Percentiles rank a stretch among this genome's conserved stretches.
phyloP scores from a whole-genome alignment of 2,329 filamentous ascomycete species.

The Tetracladium maxilliforme region DNA sequence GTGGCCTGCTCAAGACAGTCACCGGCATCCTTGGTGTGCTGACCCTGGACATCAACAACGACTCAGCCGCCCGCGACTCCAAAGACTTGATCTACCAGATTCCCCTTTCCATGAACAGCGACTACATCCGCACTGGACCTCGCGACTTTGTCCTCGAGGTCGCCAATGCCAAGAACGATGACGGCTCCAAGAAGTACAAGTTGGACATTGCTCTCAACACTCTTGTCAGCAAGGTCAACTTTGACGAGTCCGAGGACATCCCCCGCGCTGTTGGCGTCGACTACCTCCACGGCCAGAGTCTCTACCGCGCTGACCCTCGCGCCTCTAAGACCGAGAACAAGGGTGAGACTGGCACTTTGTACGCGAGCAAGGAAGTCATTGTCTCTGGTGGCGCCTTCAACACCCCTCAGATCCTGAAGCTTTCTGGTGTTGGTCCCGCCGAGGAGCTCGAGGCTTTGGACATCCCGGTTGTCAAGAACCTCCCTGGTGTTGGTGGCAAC shows the following conservation, averaged over 20 bases:
- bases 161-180: slow-evolving; percentile 6
- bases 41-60: slow-evolving; percentile 1
- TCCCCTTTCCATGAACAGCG: slow-evolving; percentile 8
- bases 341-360: slow-evolving; percentile 13
- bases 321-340: slow-evolving; percentile 9
- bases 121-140: slow-evolving; percentile 7
- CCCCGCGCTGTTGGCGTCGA: slow-evolving; percentile 25
- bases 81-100: slow-evolving; percentile 9
- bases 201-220: slow-evolving; percentile 8
- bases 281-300: slow-evolving; percentile 21
- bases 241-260: slow-evolving; percentile 13
- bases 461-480: slow-evolving; percentile 36
- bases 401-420: slow-evolving; percentile 28
- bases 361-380: slow-evolving; percentile 28
- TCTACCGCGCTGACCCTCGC: slow-evolving; percentile 26
- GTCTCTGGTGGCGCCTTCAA: slow-evolving; percentile 30
- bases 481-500: slow-evolving; percentile 49
- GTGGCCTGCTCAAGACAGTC: slow-evolving; percentile 2
- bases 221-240: slow-evolving; percentile 23
- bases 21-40: slow-evolving; percentile 4
- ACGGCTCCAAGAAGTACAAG: slow-evolving; percentile 8
- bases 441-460: slow-evolving; percentile 21
- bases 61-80: slow-evolving; percentile 3
- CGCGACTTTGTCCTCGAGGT: slow-evolving; percentile 12
- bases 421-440: slow-evolving; percentile 27